Percentiles rank a stretch among this genome's conserved stretches.
phyloP scores from a whole-genome alignment of 805 yeast genomes.

The Saccharomycopsis microspora region DNA sequence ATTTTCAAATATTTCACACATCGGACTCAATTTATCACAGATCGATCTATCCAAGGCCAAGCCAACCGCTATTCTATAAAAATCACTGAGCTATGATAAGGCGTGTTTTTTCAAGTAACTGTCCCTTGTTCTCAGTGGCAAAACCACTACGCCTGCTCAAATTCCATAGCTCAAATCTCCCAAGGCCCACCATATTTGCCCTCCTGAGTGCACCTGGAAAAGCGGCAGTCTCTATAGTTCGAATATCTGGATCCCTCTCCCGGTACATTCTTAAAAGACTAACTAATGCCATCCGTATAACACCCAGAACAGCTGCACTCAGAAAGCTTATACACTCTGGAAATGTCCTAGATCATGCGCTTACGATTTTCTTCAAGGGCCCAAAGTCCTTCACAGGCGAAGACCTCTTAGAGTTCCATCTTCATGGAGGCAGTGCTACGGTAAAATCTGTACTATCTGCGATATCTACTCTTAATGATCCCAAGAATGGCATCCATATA shows the following conservation, averaged over 20 bases:
- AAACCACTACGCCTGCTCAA: too few species aligned
- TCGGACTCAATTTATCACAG: too few species aligned
- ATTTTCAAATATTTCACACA: too few species aligned
- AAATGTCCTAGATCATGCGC: constrained; percentile 61
- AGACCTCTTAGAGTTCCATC: constrained; percentile 77
- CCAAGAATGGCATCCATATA: constrained; percentile 25
- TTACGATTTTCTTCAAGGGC: constrained; percentile 53
- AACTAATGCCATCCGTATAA: constrained; percentile 32
- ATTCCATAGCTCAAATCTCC: too few species aligned
- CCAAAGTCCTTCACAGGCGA: constrained; percentile 91
- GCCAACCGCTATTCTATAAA: too few species aligned
- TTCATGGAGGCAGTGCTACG: constrained; percentile 91
- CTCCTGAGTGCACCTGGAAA: constrained; percentile 72
- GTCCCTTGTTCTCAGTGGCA: too few species aligned
- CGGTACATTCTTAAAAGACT: constrained; percentile 32
- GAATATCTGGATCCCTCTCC: constrained; percentile 70
- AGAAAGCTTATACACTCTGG: constrained; percentile 36
- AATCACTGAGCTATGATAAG: too few species aligned
- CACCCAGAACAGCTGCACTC: constrained; percentile 45
- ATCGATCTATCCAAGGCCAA: too few species aligned
- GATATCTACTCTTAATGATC: constrained; percentile 39
- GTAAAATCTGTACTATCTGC: constrained; percentile 56
- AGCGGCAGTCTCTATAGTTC: constrained; percentile 78
- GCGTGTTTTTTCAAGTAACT: too few species aligned
- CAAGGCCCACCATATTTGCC: constrained; percentile 69